Conservation (phyloP, 2,329 filamentous ascomycete species). For the Ascochyta clinopodiicola region DNA sequence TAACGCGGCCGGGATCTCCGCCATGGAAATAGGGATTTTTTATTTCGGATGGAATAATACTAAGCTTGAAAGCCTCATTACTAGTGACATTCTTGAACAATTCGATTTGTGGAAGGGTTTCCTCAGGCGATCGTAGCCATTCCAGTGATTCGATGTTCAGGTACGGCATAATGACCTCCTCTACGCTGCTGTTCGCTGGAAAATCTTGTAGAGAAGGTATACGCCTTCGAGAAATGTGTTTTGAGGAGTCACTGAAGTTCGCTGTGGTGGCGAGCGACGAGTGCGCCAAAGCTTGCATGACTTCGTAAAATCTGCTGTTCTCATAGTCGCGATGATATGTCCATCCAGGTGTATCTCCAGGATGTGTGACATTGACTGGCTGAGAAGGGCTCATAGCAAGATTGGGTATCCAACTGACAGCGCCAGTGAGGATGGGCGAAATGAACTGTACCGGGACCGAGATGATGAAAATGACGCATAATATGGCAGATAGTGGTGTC, state of each 20-base stretch:
- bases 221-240: not conserved
- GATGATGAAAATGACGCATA: not conserved
- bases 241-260: not conserved
- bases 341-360: not conserved
- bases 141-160: too few species aligned
- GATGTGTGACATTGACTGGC: conserved; percentile 36
- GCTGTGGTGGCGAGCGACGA: not conserved
- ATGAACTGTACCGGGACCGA: not conserved
- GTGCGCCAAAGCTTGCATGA: not conserved
- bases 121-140: too few species aligned
- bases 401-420: not conserved
- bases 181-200: not conserved
- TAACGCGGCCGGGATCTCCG: too few species aligned
- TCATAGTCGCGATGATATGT: not conserved
- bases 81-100: too few species aligned
- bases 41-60: too few species aligned
- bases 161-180: not conserved
- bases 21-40: too few species aligned
- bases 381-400: not conserved
- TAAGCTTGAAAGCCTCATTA: too few species aligned
- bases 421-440: not conserved
- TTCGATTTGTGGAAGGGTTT: too few species aligned
- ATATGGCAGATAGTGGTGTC: not conserved
- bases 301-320: not conserved
- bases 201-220: not conserved